Conservation (phyloP, 2,329 filamentous ascomycete species). For the Fonsecaea pugnacius region DNA sequence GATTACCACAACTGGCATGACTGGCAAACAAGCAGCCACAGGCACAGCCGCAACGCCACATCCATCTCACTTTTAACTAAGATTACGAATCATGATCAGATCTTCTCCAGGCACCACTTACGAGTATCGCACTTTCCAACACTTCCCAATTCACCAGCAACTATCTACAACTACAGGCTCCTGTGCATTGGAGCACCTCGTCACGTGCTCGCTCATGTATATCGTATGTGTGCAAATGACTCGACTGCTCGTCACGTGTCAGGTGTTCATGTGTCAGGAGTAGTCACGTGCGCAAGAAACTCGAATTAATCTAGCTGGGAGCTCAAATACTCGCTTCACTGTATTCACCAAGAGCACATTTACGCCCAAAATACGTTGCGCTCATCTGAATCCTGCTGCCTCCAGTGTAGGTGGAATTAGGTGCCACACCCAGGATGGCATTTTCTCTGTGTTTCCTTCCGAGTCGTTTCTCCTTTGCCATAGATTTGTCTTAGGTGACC, state of each 20-base stretch:
- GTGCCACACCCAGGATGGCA: not conserved
- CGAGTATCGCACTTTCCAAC: not conserved
- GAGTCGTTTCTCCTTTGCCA: not conserved
- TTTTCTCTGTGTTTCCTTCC: not conserved
- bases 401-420: not conserved
- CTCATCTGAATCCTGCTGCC: not conserved
- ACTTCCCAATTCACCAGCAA: not conserved
- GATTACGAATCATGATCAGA: not conserved
- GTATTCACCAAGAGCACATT: not conserved
- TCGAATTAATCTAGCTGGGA: not conserved
- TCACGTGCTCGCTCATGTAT: not conserved
- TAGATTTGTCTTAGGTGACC: not conserved
- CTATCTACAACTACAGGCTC: not conserved
- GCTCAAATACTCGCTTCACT: not conserved
- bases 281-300: not conserved
- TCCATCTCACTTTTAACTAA: not conserved
- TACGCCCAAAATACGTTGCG: not conserved
- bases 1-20: not conserved
- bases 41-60: not conserved
- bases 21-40: conserved; percentile 4
- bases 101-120: not conserved
- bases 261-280: not conserved
- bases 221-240: not conserved
- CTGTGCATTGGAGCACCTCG: not conserved
- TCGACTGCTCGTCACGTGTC: not conserved